Conservation (phyloP, 2,329 filamentous ascomycete species). For the Fusarium sp. region DNA sequence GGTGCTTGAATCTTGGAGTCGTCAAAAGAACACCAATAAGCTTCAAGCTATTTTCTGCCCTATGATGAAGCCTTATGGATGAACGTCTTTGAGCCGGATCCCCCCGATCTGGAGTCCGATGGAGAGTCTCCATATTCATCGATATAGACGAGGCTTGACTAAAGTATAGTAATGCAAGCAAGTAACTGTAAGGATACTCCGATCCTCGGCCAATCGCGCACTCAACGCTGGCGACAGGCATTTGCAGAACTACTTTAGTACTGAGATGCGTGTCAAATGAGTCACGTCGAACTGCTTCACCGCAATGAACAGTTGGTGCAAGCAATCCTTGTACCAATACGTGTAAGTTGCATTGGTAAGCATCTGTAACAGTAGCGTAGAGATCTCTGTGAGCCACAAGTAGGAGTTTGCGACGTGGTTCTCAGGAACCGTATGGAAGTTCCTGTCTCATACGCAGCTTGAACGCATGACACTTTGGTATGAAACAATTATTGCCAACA, state of each 20-base stretch:
- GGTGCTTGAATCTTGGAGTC: neutral
- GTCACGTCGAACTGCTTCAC: constrained; percentile 2
- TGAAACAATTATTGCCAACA: neutral
- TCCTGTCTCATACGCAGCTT: neutral
- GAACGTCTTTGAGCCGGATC: neutral
- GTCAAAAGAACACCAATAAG: neutral
- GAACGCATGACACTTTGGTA: neutral
- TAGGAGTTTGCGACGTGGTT: neutral
- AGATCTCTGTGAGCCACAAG: neutral
- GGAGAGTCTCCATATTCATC: neutral
- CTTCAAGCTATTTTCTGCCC: neutral
- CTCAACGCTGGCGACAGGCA: neutral
- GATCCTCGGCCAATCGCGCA: neutral
- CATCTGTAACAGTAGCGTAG: neutral
- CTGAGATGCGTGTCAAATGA: neutral
- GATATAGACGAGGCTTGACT: neutral
- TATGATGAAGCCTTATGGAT: neutral
- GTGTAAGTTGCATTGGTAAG: neutral
- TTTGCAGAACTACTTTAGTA: neutral
- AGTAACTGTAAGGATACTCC: neutral
- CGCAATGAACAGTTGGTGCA: neutral
- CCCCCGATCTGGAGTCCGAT: neutral
- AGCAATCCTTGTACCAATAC: neutral
- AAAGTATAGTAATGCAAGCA: neutral
- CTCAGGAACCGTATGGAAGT: too few species aligned